Evolutionary conservation across 768 basidiomycete genomes (phyloP), one percentile per base, ranked within the genome.

Genomic region (Pleurotus djamor): DNA sequence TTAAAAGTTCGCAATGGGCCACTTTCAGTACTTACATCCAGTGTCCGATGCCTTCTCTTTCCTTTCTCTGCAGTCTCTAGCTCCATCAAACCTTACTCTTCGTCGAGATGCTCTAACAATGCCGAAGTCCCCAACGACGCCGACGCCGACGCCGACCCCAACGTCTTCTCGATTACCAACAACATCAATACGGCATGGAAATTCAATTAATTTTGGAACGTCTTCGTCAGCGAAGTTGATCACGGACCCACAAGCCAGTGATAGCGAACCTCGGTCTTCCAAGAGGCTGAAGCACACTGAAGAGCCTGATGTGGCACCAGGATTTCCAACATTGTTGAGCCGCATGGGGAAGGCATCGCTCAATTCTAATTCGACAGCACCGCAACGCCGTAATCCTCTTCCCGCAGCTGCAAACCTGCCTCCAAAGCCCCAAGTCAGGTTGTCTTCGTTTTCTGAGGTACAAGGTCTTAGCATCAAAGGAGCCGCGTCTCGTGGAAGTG

Each of bases 1-100:
- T 78, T 82, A 59, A 83, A 78, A 83, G 83, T 84, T 83, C 80
- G 83, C 79, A 78, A 65, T 75, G 77, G 77, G 69, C 76, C 67
- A 65, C 68, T 75, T 72, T 67, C 70, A 66, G 52, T 68, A 70
- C 67, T 68, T 60, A 67, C 70, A 60, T 63, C 71, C 71, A 71
- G 72, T 72, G 67, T 64, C 75, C 71, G 72, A 79, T 72, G 63
- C 50, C 70, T 66, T 73, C 68, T 68, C 61, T 66, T 67, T 65
- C 76, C 68, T 71, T 54, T 77, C 78, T 70, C 36, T 12, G 72
- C 77, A 82, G 80, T 72, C 73, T 56, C 65, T 82, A 56, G 60
- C 63, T 52, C 65, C 65, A 45, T 61, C 64, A 64, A 61, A 60
- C 13, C 13, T 17, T 47, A 65, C 63, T 50, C 64, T 60, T 62